These are phyloP conservation scores for Chalciporus piperatus DNA, from an alignment of 768 basidiomycete genomes.

Conservation along the genomic window DNA sequence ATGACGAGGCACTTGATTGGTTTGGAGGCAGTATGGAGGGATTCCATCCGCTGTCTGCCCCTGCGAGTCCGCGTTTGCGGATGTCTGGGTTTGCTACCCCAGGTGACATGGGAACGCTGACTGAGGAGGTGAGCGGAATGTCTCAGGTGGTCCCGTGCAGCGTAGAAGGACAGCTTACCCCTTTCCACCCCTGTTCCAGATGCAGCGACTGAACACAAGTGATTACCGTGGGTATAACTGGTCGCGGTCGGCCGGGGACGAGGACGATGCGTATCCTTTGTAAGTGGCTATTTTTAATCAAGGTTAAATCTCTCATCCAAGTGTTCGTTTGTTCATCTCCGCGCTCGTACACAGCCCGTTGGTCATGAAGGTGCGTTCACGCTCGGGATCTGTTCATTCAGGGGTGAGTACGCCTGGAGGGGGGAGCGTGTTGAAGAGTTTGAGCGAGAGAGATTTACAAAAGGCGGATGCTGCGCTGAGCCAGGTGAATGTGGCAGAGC, in stretches of 20 bases:
- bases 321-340: constrained; percentile 6
- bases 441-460: constrained; percentile 85
- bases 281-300: constrained; percentile 40
- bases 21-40: constrained; percentile 58
- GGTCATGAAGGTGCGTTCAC: constrained; percentile 86
- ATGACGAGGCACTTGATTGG: constrained; percentile 41
- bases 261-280: constrained; percentile 92
- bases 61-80: constrained; percentile 82
- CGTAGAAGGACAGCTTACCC: not conserved
- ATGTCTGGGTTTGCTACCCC: constrained; percentile 81
- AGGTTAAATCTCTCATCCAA: constrained; percentile 2
- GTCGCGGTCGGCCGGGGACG: constrained; percentile 62
- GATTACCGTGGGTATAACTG: constrained; percentile 70
- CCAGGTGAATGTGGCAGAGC: constrained; percentile 39
- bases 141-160: constrained; percentile 1
- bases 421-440: constrained; percentile 68
- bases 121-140: constrained; percentile 62
- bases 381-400: constrained; percentile 71
- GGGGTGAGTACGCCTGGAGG: constrained; percentile 86
- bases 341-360: constrained; percentile 55
- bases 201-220: constrained; percentile 84
- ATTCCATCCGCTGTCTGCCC: constrained; percentile 70
- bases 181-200: constrained; percentile 40
- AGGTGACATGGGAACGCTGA: constrained; percentile 88
- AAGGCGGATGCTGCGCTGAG: constrained; percentile 87